Evolutionary conservation across 1,284 basidiomycete genomes (phyloP), one percentile per base, ranked within the genome.

Genomic region (Trametes sp.): DNA sequence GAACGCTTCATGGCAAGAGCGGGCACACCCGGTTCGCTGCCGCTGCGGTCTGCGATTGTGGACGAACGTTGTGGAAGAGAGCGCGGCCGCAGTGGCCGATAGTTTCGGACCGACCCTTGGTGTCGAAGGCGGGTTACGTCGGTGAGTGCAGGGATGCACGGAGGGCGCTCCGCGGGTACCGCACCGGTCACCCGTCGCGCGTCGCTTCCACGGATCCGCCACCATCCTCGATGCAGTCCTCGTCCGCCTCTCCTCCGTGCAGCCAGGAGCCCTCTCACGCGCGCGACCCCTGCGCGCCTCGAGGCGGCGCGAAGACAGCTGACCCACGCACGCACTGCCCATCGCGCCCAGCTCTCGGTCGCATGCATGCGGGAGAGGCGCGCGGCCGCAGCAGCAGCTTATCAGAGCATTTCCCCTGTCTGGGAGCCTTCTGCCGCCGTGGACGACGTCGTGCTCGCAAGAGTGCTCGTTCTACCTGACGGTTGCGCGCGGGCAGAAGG

Each of bases 181-280:
- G 50, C 57, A 52, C 29, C 57, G 57, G 50, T 59, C 57, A 21
- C 29, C 54, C 54, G 45, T 14, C 45, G 24, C 13, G 23, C 19
- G n/a, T n/a, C 4, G 35, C 41, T 44, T 54, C 26, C 41, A 42
- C 53, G 28, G 41, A 44, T 44, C 38, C 53, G 53, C 53, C 53
- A 21, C 53, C 16, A 1, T 26, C 6, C 36, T 10, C 36, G 42
- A 45, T 21, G 9, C 13, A 24, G 13, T 19, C 23, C 45, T 16
- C 28, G 28, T 33, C 48, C 29, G 48, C 48, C 33, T 23, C 33
- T 24, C 24, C 51, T 36, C 31, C 19, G 31, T 36, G 49, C n/a
- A 36, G 13, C 13, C 49, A 35, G 31, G 21, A 21, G 3, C 14
- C 35, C 23, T 53, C 51, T n/a, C 35, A 28, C 51, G 35, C 51